Evolutionary conservation across 805 yeast genomes (phyloP).

Genomic region (Saccharomycopsis malanga): DNA sequence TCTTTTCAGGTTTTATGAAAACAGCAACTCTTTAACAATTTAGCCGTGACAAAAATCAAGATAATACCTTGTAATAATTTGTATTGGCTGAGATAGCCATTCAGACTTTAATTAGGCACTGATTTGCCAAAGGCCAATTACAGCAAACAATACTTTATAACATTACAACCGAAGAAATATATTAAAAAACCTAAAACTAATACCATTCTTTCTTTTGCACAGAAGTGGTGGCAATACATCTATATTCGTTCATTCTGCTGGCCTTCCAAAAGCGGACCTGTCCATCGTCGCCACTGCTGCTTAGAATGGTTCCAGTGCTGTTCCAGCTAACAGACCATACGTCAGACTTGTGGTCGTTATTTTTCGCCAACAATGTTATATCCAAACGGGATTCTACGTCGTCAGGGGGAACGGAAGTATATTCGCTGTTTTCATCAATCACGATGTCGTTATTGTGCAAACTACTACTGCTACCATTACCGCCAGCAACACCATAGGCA

Average conservation of each 20-base stretch:
- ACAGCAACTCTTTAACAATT: too few species aligned
- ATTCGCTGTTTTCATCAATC: conserved; percentile 4
- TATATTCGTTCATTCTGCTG: conserved; percentile 76
- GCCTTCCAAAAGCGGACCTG: conserved; percentile 88
- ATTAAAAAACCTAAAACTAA: not conserved
- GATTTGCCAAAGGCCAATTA: too few species aligned
- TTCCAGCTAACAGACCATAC: conserved; percentile 98
- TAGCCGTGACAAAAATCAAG: too few species aligned
- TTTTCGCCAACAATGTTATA: conserved; percentile 40
- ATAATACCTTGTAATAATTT: too few species aligned
- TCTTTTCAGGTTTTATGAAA: too few species aligned
- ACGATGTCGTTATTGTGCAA: conserved; percentile 1
- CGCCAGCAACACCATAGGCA: conserved; percentile 12
- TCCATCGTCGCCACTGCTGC: conserved; percentile 96
- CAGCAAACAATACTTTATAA: too few species aligned
- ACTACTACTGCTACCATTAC: conserved; percentile 15
- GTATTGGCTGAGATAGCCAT: too few species aligned
- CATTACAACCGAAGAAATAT: too few species aligned
- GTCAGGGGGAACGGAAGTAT: not conserved
- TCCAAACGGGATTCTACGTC: conserved; percentile 5
- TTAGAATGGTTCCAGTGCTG: conserved; percentile 81
- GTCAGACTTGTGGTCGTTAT: conserved; percentile 75
- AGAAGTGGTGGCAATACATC: conserved; percentile 80
- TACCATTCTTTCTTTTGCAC: conserved; percentile 28
- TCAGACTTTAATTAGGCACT: too few species aligned